A percentile compares a stretch with the other conserved stretches of the same genome.
Conservation (phyloP, 148 eudicot species). For the Rhododendron molle region DNA sequence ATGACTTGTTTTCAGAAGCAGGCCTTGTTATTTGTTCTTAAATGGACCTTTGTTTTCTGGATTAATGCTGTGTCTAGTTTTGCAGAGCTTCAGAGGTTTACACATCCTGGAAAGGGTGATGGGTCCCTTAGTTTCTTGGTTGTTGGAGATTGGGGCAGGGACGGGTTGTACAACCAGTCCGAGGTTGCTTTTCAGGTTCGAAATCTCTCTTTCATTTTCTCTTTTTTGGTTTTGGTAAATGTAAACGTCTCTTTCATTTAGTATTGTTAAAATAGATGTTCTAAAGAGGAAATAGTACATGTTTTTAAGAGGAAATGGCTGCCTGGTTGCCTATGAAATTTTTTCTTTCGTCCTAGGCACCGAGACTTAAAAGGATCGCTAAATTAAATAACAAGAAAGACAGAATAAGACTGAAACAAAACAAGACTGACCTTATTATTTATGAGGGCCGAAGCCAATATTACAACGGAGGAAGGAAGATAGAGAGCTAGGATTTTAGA, state of each 20-base stretch:
- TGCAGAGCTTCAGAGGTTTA: constrained; percentile 14
- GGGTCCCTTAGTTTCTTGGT: constrained; percentile 29
- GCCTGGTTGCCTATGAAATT: neutral
- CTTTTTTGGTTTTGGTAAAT: no score
- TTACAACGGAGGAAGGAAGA: no score
- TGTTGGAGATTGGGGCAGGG: constrained; percentile 40
- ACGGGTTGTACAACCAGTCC: constrained; percentile 26
- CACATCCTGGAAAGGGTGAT: constrained; percentile 4
- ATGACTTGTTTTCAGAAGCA: constrained; percentile 2
- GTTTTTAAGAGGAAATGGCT: neutral
- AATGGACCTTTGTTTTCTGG: neutral
- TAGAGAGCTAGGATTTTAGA: no score
- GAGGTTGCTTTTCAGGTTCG: constrained; percentile 26
- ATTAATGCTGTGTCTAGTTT: neutral
- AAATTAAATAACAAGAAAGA: no score
- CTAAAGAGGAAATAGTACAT: neutral
- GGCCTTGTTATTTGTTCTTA: neutral
- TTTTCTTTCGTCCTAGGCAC: neutral
- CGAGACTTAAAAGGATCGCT: no score
- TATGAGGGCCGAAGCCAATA: no score
- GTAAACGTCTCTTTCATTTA: no score
- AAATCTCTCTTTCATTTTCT: neutral
- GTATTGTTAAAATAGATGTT: neutral
- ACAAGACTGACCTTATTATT: no score
- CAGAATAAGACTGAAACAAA: no score